Percentiles rank a stretch among this genome's conserved stretches.
Evolutionary conservation across 1,284 basidiomycete species (phyloP).

Genomic region (Trametes hirsuta): DNA sequence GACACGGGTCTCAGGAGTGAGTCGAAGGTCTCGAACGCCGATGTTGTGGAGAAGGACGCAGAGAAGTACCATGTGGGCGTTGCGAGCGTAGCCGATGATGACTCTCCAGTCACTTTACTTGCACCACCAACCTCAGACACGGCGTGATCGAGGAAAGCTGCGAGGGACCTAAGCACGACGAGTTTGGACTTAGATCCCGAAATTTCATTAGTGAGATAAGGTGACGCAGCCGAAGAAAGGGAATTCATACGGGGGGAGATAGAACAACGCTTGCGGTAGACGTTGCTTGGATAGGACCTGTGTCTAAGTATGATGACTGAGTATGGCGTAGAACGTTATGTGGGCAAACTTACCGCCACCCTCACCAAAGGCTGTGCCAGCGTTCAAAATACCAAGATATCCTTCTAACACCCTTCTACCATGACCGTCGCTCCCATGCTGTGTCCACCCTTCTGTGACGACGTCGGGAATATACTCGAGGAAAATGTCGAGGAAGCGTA

Average conservation of each 20-base stretch:
- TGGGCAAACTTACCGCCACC: conserved; percentile 46
- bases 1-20: conserved; percentile 35
- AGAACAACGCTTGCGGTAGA: conserved; percentile 67
- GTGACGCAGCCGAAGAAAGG: neutral
- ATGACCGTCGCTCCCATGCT: conserved; percentile 45
- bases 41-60: conserved; percentile 49
- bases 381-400: conserved; percentile 74
- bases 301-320: conserved; percentile 16
- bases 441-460: conserved; percentile 73
- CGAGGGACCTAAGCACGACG: conserved; percentile 33
- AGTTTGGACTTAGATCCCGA: conserved; percentile 49
- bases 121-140: conserved; percentile 14
- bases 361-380: conserved; percentile 63
- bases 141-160: conserved; percentile 29
- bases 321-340: neutral
- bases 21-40: conserved; percentile 54
- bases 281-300: conserved; percentile 53
- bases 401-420: conserved; percentile 72
- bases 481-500: conserved; percentile 81
- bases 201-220: neutral
- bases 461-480: conserved; percentile 73
- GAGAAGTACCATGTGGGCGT: conserved; percentile 55
- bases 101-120: conserved; percentile 9
- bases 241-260: conserved; percentile 57
- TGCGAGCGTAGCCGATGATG: neutral